A percentile compares a stretch with the other conserved stretches of the same genome.
Evolutionary conservation across 2,329 filamentous ascomycete species (phyloP).

Genomic region (Thelonectria olida): DNA sequence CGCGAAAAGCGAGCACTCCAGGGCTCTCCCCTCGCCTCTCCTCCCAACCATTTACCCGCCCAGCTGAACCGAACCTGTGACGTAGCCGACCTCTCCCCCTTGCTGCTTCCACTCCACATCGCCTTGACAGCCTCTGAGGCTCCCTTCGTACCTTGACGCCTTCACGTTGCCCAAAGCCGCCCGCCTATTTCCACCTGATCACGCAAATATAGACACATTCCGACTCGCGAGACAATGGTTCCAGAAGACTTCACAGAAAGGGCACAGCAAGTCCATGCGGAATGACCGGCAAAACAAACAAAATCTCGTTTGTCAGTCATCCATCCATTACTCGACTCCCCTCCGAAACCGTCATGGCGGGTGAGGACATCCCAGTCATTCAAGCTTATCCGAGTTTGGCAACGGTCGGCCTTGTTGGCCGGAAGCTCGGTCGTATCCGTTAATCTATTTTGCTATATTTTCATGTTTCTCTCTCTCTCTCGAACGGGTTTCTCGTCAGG

Average conservation of each 20-base stretch:
- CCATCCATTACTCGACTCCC: not conserved
- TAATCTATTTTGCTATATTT: constrained; percentile 4
- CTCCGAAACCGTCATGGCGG: constrained; percentile 6
- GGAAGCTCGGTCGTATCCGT: constrained; percentile 6
- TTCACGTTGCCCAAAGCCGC: not conserved
- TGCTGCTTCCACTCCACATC: not conserved
- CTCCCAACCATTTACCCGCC: not conserved
- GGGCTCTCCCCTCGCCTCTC: not conserved
- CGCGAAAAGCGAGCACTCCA: not conserved
- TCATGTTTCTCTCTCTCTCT: not conserved
- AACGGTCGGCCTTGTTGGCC: constrained; percentile 1
- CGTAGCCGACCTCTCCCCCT: constrained; percentile 10
- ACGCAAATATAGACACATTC: not conserved
- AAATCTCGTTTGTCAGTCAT: not conserved
- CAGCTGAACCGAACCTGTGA: constrained; percentile 19
- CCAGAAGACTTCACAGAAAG: not conserved
- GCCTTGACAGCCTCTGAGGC: not conserved
- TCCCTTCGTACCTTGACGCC: too few species aligned
- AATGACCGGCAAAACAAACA: not conserved
- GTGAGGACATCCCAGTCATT: constrained; percentile 13
- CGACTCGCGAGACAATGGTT: not conserved
- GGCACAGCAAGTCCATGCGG: not conserved
- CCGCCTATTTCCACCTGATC: not conserved
- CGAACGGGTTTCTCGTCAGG: not conserved
- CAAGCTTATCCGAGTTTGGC: constrained; percentile 15